Conservation (phyloP, 1,284 basidiomycete genomes). For the Lentinula novae-zelandiae region DNA sequence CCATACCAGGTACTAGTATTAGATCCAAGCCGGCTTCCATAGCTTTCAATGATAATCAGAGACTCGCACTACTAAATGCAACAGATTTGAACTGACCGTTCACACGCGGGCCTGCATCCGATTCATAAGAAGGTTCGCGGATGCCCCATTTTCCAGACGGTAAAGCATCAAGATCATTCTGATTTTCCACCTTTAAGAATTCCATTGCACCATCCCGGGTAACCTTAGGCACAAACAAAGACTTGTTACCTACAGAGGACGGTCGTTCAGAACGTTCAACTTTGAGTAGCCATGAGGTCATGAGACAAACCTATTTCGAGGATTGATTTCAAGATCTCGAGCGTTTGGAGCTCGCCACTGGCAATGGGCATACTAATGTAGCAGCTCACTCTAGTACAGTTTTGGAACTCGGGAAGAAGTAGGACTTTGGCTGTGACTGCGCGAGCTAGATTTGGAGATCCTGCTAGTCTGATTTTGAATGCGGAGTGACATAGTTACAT, state of each 20-base stretch:
- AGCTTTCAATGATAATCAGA: slow-evolving; percentile 2
- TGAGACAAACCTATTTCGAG: slow-evolving; percentile 38
- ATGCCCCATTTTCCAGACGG: slow-evolving; percentile 70
- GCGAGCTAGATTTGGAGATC: slow-evolving; percentile 38
- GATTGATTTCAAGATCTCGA: slow-evolving; percentile 42
- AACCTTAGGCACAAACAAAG: slow-evolving; percentile 69
- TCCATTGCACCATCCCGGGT: slow-evolving; percentile 54
- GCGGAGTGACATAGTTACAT: slow-evolving; percentile 36
- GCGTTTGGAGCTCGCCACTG: slow-evolving; percentile 61
- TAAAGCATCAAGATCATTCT: slow-evolving; percentile 54
- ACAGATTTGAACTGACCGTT: slow-evolving; percentile 40
- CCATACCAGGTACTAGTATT: slow-evolving; percentile 64
- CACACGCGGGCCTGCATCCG: slow-evolving; percentile 38
- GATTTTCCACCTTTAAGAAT: slow-evolving; percentile 55
- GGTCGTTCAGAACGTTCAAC: slow-evolving; percentile 12
- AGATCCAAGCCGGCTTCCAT: slow-evolving; percentile 52
- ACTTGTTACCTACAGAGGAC: slow-evolving; percentile 44
- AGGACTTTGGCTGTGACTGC: slow-evolving; percentile 46
- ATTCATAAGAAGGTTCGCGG: slow-evolving; percentile 55
- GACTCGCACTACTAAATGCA: neutral
- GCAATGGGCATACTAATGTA: slow-evolving; percentile 76
- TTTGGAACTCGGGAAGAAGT: slow-evolving; percentile 46
- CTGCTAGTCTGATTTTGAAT: slow-evolving; percentile 8
- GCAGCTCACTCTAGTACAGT: slow-evolving; percentile 56
- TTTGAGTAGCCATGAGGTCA: neutral